These are phyloP conservation scores for Yamadazyma siamensis DNA, from an alignment of 1,139 yeast species.

Conservation along the genomic window DNA sequence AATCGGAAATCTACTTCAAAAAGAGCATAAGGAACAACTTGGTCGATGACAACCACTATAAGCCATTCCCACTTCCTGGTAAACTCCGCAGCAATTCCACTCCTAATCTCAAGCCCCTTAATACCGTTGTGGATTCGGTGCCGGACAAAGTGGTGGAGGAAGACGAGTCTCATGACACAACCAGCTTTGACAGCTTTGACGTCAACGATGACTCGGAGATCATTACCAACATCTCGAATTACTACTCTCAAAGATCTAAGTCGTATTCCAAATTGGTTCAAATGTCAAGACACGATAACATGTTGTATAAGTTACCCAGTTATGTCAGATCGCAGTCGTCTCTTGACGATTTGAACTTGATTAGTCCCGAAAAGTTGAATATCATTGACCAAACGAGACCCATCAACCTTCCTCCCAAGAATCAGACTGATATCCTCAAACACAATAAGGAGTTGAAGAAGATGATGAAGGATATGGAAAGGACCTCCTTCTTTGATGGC, in stretches of 20 bases:
- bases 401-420: slow-evolving; percentile 44
- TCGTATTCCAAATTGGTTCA: slow-evolving; percentile 33
- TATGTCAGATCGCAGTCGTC: slow-evolving; percentile 41
- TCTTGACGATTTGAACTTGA: slow-evolving; percentile 37
- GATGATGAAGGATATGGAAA: slow-evolving; percentile 30
- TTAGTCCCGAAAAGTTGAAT: slow-evolving; percentile 41
- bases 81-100: slow-evolving; percentile 18
- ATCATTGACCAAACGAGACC: slow-evolving; percentile 44
- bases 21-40: slow-evolving; percentile 24
- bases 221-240: slow-evolving; percentile 33
- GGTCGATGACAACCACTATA: slow-evolving; percentile 26
- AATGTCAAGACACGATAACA: slow-evolving; percentile 29
- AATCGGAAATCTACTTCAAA: slow-evolving; percentile 31
- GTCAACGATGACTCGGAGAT: slow-evolving; percentile 30
- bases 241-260: slow-evolving; percentile 35
- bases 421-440: slow-evolving; percentile 29
- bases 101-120: slow-evolving; percentile 11
- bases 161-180: slow-evolving; percentile 6
- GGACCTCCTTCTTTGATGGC: slow-evolving; percentile 19
- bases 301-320: slow-evolving; percentile 38
- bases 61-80: slow-evolving; percentile 41
- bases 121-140: slow-evolving; percentile 1
- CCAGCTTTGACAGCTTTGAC: slow-evolving; percentile 15
- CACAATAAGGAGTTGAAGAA: slow-evolving; percentile 39
- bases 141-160: slow-evolving; percentile 7